These are phyloP conservation scores for Dendrobium catenatum DNA, from an alignment of 106 monocot genomes.

Conservation along the genomic window DNA sequence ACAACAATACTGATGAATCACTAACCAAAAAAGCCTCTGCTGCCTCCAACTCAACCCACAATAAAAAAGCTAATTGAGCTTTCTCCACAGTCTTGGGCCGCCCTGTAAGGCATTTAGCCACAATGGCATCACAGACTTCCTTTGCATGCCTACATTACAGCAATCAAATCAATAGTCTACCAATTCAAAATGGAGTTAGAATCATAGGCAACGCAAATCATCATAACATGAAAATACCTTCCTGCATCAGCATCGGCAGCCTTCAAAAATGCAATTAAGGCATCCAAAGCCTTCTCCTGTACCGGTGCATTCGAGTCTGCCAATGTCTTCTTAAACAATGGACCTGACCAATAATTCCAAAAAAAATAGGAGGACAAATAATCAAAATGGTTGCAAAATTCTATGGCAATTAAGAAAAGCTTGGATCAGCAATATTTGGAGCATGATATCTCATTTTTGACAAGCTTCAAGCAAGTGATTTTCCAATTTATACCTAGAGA, in stretches of 20 bases:
- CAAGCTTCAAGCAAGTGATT: too few relatives aligned
- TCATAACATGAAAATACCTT: conserved; percentile 28
- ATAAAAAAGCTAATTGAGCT: conserved; percentile 65
- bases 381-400: too few relatives aligned
- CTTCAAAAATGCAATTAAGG: conserved; percentile 64
- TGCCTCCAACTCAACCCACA: conserved; percentile 98
- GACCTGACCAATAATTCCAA: conserved; percentile 28
- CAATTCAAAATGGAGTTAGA: not conserved
- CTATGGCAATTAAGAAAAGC: too few relatives aligned
- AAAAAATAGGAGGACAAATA: not conserved
- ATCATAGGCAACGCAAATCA: not conserved
- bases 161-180: not conserved
- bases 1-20: not conserved
- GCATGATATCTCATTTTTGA: too few relatives aligned
- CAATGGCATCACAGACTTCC: conserved; percentile 91
- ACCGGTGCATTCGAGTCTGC: conserved; percentile 96
- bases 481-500: too few relatives aligned
- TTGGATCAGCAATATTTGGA: too few relatives aligned
- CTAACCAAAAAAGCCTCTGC: conserved; percentile 88
- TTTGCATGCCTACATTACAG: conserved; percentile 65
- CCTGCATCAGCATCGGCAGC: conserved; percentile 91
- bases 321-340: conserved; percentile 89
- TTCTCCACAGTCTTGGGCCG: conserved; percentile 98
- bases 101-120: conserved; percentile 93
- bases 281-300: conserved; percentile 98